phyloP scores from a whole-genome alignment of 768 basidiomycete genomes.

The Boletus barrowsii region DNA sequence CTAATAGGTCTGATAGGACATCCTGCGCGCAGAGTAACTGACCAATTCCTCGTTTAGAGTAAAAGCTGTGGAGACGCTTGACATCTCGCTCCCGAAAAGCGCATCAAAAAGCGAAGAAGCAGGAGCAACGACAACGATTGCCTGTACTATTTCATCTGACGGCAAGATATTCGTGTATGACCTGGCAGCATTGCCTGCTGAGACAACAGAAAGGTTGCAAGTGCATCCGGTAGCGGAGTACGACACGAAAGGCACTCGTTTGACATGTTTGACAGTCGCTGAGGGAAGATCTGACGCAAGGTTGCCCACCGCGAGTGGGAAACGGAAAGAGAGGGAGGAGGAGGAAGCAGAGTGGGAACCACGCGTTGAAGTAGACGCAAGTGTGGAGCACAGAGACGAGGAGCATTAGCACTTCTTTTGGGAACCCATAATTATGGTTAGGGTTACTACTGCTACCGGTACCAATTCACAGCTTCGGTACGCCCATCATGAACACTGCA shows the following conservation, averaged over 20 bases:
- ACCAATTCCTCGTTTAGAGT: conserved; percentile 46
- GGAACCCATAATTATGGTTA: conserved; percentile 19
- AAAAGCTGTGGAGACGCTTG: conserved; percentile 72
- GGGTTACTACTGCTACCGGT: not conserved
- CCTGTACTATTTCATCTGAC: conserved; percentile 84
- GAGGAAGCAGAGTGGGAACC: conserved; percentile 32
- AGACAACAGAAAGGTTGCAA: conserved; percentile 24
- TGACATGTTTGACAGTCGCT: conserved; percentile 71
- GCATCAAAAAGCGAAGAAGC: conserved; percentile 7
- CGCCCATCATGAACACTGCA: conserved; percentile 39
- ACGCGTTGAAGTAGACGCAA: conserved; percentile 6
- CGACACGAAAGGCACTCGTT: conserved; percentile 80
- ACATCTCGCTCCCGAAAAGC: conserved; percentile 51
- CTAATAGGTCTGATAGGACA: conserved; percentile 63
- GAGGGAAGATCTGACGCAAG: conserved; percentile 40
- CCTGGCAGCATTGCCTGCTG: conserved; percentile 46
- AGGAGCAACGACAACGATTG: conserved; percentile 53
- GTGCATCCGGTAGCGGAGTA: conserved; percentile 63
- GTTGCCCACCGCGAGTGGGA: conserved; percentile 22
- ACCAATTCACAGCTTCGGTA: not conserved
- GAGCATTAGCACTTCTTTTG: not conserved
- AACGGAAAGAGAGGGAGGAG: conserved; percentile 38
- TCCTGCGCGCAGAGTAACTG: not conserved
- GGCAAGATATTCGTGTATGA: conserved; percentile 81
- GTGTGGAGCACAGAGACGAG: conserved; percentile 6